Conservation (phyloP, 352 stramenopile species). For the Phytophthora nicotianae region DNA sequence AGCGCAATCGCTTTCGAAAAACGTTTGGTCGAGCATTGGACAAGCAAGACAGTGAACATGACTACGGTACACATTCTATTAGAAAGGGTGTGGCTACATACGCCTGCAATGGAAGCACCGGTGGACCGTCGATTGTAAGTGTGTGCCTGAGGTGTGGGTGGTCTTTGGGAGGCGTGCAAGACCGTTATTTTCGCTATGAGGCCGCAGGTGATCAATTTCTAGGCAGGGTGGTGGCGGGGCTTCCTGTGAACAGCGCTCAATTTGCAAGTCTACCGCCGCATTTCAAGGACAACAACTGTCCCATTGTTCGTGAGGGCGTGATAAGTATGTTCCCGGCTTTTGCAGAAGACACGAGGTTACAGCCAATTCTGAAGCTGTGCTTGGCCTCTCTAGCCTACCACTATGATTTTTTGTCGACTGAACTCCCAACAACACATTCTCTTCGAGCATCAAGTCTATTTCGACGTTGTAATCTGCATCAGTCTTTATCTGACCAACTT, state of each 20-base stretch:
- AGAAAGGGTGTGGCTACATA: slow-evolving; percentile 8
- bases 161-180: slow-evolving; percentile 21
- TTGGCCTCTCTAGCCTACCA: slow-evolving; percentile 13
- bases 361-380: slow-evolving; percentile 14
- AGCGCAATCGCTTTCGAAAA: slow-evolving; percentile 13
- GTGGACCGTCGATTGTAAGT: slow-evolving; percentile 13
- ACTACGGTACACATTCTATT: slow-evolving; percentile 12
- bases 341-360: too few relatives aligned
- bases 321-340: too few relatives aligned
- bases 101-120: slow-evolving; percentile 11
- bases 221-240: slow-evolving; percentile 11
- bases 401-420: neutral
- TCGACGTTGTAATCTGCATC: too few relatives aligned
- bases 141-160: slow-evolving; percentile 21
- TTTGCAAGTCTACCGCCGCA: slow-evolving; percentile 11
- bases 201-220: slow-evolving; percentile 16
- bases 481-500: too few relatives aligned
- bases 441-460: too few relatives aligned
- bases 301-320: too few relatives aligned
- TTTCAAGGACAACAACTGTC: slow-evolving; percentile 13
- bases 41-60: neutral
- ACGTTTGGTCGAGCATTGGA: neutral
- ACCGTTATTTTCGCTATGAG: slow-evolving; percentile 24
- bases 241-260: slow-evolving; percentile 7
- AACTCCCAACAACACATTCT: too few relatives aligned